These are phyloP conservation scores for Fraxinus anomala DNA, from an alignment of 257 asterid species.

Conservation along the genomic window DNA sequence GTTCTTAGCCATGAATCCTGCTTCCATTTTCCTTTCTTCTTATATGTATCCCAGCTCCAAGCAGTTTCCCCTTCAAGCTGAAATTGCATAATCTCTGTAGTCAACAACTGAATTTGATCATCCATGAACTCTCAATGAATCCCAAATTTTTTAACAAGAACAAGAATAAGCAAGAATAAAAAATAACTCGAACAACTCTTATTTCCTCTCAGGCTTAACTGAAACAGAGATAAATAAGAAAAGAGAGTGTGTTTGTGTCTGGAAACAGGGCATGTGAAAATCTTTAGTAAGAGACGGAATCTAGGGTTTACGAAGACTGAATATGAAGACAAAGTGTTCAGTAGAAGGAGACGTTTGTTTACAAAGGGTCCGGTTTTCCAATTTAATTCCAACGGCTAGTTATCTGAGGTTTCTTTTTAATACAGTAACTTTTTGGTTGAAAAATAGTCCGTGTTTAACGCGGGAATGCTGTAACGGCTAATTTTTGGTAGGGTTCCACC, in stretches of 20 bases:
- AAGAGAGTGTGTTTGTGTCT: constrained; percentile 13
- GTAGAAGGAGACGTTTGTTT: constrained; percentile 5
- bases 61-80: constrained; percentile 14
- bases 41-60: constrained; percentile 19
- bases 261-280: constrained; percentile 29
- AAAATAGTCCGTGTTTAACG: constrained; percentile 47
- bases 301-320: constrained; percentile 14
- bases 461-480: constrained; percentile 59
- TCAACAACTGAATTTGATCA: constrained; percentile 20
- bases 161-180: not conserved
- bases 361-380: too few relatives aligned
- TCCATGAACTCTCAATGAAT: constrained; percentile 22
- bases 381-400: constrained; percentile 42
- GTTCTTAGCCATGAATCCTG: constrained; percentile 11
- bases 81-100: not conserved
- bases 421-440: not conserved
- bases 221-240: constrained; percentile 23
- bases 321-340: constrained; percentile 20
- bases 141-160: not conserved
- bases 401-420: constrained; percentile 10
- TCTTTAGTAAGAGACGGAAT: constrained; percentile 33
- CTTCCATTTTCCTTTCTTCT: constrained; percentile 31
- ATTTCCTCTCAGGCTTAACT: constrained; percentile 6
- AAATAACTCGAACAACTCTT: not conserved
- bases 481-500: not conserved